Base-by-base conservation (phyloP, 129 eudicot genomes). In the Heracleum sosnowskyi region DNA sequence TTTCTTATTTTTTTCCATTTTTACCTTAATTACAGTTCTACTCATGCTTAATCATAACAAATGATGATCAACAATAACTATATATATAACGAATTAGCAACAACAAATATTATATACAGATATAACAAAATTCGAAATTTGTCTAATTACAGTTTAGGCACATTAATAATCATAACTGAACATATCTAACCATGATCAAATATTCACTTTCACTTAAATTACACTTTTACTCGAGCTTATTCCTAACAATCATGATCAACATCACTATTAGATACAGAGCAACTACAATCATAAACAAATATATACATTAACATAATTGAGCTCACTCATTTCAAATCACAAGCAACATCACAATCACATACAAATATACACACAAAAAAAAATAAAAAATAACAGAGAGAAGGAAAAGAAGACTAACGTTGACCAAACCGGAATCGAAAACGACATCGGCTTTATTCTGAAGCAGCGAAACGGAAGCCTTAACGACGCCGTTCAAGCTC, bases 401-500 rank as follows among this genome's bases (percentile, higher is more conserved):
- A 12, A 29, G 8, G 8, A 17, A 18, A 28, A 29, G 44, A 71
- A 42, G 66, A 80, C 85, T 53, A 74, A 94, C 98, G 97, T 84
- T 84, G 80, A 91, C 84, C 80, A 83, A 83, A 73, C 51, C 77
- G 42, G 98, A 91, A 84, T 94, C 87, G 70, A 94, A 94, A 62
- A 83, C 55, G 6, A 94, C 97, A 41, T 86, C 85, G 8, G 98
- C 98, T 74, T 83, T 82, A 79, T 94, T 93, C 89, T 94, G 98
- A 64, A 94, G 85, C 83, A 94, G 78, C 42, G 98, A 97, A 4
- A 94, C 98, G 36, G 96, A 84, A 72, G 98, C 97, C 64, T 26
- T 62, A 18, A 87, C 77, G 64, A 94, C 90, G 75, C 98, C 98
- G 28, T 84, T 74, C 18, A 94, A 70, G 73, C 86, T 70, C 87